These are phyloP conservation scores for Sphaerobolus stellatus DNA, from an alignment of 1,284 basidiomycete genomes.

Conservation along the genomic window DNA sequence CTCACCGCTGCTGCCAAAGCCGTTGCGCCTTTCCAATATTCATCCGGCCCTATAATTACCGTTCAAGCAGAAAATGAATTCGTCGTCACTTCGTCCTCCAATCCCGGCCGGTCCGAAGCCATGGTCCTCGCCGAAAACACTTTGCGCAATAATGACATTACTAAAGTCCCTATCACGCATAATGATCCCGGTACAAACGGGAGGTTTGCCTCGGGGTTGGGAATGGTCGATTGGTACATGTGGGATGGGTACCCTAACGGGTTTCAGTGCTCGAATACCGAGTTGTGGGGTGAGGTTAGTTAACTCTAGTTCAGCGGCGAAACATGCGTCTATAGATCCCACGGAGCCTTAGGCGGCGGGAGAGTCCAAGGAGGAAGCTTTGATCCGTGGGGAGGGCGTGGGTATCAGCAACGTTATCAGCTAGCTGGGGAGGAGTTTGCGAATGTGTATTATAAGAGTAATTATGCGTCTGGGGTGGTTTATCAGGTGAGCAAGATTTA, in stretches of 20 bases:
- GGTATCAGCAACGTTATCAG: not conserved
- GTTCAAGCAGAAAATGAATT: constrained; percentile 55
- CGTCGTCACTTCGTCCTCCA: constrained; percentile 25
- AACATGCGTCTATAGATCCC: constrained; percentile 15
- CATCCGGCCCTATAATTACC: constrained; percentile 47
- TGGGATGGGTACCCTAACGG: constrained; percentile 32
- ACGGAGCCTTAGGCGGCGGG: not conserved
- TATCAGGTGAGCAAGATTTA: not conserved
- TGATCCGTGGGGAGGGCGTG: constrained; percentile 22
- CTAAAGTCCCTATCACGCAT: constrained; percentile 15
- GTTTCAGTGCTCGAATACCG: constrained; percentile 34
- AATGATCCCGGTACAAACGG: constrained; percentile 12
- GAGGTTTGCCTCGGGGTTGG: constrained; percentile 27
- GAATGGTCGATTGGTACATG: constrained; percentile 47
- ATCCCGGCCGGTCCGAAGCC: constrained; percentile 25
- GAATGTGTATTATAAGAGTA: constrained; percentile 13
- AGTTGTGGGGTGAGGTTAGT: constrained; percentile 27
- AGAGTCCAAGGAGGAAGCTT: constrained; percentile 39
- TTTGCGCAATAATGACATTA: constrained; percentile 18
- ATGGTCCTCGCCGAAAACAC: constrained; percentile 39
- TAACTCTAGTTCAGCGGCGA: constrained; percentile 19
- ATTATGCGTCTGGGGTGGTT: not conserved
- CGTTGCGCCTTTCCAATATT: constrained; percentile 29
- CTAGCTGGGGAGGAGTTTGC: constrained; percentile 3
- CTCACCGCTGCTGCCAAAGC: constrained; percentile 4